Conservation (phyloP, 2,329 filamentous ascomycete species). For the Alternaria angustiovoidea region DNA sequence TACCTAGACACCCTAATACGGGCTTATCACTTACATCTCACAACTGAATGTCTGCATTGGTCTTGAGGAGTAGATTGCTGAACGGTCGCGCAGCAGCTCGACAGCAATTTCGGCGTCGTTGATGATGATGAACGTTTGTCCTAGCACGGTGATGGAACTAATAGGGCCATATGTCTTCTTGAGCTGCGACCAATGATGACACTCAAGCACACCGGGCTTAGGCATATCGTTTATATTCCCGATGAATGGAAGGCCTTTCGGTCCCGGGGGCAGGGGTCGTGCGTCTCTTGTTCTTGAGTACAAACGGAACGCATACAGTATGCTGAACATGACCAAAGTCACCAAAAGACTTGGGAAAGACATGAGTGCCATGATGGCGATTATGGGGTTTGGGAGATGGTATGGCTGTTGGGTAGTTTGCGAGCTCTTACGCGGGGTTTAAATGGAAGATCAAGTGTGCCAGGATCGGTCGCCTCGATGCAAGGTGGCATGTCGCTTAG, state of each 20-base stretch:
- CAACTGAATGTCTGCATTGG: constrained; percentile 27
- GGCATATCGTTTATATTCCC: constrained; percentile 62
- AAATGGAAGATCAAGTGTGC: not conserved
- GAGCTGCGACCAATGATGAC: constrained; percentile 54
- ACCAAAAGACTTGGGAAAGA: not conserved
- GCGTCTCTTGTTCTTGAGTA: not conserved
- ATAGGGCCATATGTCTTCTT: constrained; percentile 47
- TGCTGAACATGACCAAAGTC: not conserved
- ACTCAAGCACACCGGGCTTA: constrained; percentile 46
- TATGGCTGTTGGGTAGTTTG: too few species aligned
- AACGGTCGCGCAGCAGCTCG: constrained; percentile 35
- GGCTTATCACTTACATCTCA: constrained; percentile 23
- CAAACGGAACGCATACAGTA: not conserved
- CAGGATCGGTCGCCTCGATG: not conserved
- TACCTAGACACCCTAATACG: too few species aligned
- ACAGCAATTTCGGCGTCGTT: constrained; percentile 32
- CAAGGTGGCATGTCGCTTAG: not conserved
- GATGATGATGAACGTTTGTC: constrained; percentile 35
- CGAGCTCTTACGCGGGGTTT: not conserved
- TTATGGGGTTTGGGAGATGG: too few species aligned
- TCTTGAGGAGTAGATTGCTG: constrained; percentile 32
- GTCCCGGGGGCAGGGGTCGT: constrained; percentile 58
- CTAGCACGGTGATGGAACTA: constrained; percentile 35
- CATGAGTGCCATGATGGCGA: not conserved
- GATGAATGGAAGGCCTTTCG: constrained; percentile 56